A percentile compares a stretch with the other conserved stretches of the same genome.
These are phyloP conservation scores for Lactarius hatsudake DNA, from an alignment of 768 basidiomycete genomes.

Conservation along the genomic window DNA sequence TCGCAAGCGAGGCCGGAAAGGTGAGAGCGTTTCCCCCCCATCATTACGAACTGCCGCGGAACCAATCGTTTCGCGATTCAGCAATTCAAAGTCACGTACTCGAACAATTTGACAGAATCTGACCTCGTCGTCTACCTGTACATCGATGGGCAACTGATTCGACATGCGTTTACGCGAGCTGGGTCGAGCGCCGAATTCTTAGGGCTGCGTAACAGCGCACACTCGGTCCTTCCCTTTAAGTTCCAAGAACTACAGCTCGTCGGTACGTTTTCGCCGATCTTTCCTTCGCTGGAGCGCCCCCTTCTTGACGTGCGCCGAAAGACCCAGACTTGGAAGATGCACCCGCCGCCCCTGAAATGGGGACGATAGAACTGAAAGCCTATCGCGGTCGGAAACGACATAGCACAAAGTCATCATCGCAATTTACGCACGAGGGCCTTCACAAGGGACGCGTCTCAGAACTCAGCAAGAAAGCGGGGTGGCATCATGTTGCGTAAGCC, in stretches of 20 bases:
- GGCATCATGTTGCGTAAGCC: constrained; percentile 17
- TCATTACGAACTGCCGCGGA: not conserved
- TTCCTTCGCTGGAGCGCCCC: not conserved
- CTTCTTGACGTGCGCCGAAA: not conserved
- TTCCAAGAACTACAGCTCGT: constrained; percentile 17
- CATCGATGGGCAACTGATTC: constrained; percentile 9
- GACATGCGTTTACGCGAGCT: not conserved
- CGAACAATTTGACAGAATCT: not conserved
- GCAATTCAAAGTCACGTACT: constrained; percentile 7
- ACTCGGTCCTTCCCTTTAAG: constrained; percentile 11
- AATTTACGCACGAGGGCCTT: not conserved
- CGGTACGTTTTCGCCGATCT: not conserved
- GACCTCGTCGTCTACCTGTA: not conserved
- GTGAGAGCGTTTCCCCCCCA: not conserved
- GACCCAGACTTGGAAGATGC: constrained; percentile 18
- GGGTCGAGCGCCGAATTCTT: not conserved
- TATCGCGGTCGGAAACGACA: constrained; percentile 1
- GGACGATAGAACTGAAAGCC: constrained; percentile 17
- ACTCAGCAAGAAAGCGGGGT: constrained; percentile 23
- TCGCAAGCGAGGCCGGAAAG: constrained; percentile 20
- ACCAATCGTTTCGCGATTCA: not conserved
- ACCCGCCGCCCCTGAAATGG: constrained; percentile 13
- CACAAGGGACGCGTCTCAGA: constrained; percentile 17
- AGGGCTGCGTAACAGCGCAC: not conserved
- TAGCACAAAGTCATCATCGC: no score